Base-by-base conservation (phyloP, 2,329 filamentous ascomycete species). In the Fusarium sp. region DNA sequence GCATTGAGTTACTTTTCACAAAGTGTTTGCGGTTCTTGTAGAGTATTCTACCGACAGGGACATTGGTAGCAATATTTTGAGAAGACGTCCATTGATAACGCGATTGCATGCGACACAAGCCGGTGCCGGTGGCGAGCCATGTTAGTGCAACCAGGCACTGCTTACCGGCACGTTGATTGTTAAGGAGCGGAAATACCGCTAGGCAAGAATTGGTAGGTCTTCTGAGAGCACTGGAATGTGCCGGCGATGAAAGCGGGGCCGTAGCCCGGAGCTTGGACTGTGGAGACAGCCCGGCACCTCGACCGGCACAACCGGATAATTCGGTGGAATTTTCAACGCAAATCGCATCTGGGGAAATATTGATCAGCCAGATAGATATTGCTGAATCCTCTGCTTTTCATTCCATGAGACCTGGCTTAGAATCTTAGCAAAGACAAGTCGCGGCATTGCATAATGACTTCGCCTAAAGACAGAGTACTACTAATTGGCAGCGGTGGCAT, bases 301-400 rank as follows among this genome's bases (percentile, higher is more conserved):
- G 41, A 42, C 41, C n/a, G 41, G 41, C n/a, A 42, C n/a, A 11
- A 15, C 22, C 15, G 41, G n/a, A 17, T 10, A 15, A 10, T 17
- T 1, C 8, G 6, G 6, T n/a, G 22, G 41, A 4, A 17, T 11
- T 24, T 1, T 24, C 14, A 42, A 12, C 2, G 41, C 8, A 6
- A n/a, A 17, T 17, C 22, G 22, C 22, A 11, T 15, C 41, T 15
- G 12, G 6, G 3, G 9, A 42, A 17, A 24, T 6, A 11, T 3
- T 7, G 0, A 17, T 42, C 41, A 7, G 5, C 3, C 31, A 31
- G 31, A 31, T 24, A 6, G 15, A 42, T 17, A 24, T 17, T n/a
- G 0, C 9, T 4, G 14, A n/a, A 0, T 7, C 39, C 7, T 3
- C 22, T n/a, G 13, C 7, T n/a, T 39, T 6, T 7, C 1, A 39